Percentiles rank a stretch among this genome's conserved stretches.
phyloP scores from a whole-genome alignment of 306 rosid species.

The Elaeagnus macrophylla region DNA sequence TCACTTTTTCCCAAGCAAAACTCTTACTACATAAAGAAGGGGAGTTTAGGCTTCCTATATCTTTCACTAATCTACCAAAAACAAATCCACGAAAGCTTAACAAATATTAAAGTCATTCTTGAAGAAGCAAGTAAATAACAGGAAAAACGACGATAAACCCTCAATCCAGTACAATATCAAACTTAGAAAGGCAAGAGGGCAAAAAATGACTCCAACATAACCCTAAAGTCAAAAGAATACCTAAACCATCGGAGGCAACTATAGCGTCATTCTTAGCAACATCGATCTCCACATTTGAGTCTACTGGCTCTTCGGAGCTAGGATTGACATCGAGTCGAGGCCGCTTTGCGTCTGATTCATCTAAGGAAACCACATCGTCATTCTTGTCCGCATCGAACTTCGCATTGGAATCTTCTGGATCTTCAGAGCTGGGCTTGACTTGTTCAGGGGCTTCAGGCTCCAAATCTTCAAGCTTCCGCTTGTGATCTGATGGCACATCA shows the following conservation, averaged over 20 bases:
- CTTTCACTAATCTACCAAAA: too few relatives aligned
- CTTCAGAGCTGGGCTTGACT: conserved; percentile 21
- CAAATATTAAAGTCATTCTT: too few relatives aligned
- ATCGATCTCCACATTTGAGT: too few relatives aligned
- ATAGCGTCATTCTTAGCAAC: too few relatives aligned
- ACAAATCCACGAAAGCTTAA: too few relatives aligned
- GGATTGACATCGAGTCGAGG: conserved; percentile 53
- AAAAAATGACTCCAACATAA: not conserved
- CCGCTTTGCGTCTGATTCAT: conserved; percentile 53
- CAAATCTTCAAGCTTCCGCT: conserved; percentile 82
- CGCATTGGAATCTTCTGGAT: conserved; percentile 22
- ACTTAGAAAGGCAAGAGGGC: not conserved
- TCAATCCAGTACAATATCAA: not conserved
- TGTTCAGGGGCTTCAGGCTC: conserved; percentile 35
- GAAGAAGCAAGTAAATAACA: too few relatives aligned
- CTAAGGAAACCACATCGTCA: conserved; percentile 14
- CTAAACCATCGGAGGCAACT: conserved; percentile 20
- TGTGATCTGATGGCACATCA: conserved; percentile 56
- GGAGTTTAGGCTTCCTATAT: too few relatives aligned
- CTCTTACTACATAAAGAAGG: too few relatives aligned
- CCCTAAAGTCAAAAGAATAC: conserved; percentile 20
- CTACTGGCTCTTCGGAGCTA: too few relatives aligned
- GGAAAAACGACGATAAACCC: too few relatives aligned
- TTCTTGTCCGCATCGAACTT: conserved; percentile 14
- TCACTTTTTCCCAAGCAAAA: too few relatives aligned